Base-by-base conservation (phyloP, 1,284 basidiomycete species). In the Golubevia pallescens region DNA sequence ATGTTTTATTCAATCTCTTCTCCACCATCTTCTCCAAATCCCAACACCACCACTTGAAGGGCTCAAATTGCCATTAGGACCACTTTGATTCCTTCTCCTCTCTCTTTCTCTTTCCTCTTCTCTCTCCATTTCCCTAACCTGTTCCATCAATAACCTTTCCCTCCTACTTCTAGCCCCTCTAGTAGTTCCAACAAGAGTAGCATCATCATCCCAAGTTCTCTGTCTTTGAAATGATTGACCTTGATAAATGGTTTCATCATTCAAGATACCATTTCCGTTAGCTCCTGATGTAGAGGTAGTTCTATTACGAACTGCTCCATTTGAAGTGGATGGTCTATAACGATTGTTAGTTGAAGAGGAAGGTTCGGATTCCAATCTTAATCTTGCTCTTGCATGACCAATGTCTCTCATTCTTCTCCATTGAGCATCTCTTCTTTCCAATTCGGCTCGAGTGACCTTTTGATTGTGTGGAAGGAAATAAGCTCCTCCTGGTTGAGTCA, bases 391-490 rank as follows among this genome's bases (percentile, higher is more conserved):
- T 14, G 68, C 71, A 58, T 71, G 68, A 13, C 73, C 77, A 7
- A 71, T 69, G 28, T 77, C 75, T 34, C 78, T 66, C 24, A 69
- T 63, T 24, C 74, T 73, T 14, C 75, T 69, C 61, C 76, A 80
- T 60, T 68, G 68, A 23, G 69, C 65, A 28, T 80, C 78, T n/a
- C 67, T 58, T 0, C 75, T 65, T 16, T 80, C 77, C 56, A 80
- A 73, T 65, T 79, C 78, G 23, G 54, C 61, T 21, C 73, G 64
- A 5, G 77, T 65, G 20, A 79, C 77, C n/a, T 75, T 74, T 24
- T 75, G 73, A 60, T 65, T 66, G 3, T 74, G 78, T 38, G 73
- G 69, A 20, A 80, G 68, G 55, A 79, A 73, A 34, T 65, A 62
- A 38, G 75, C 71, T 52, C 77, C 77, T 2, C 60, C 65, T 3